These are phyloP conservation scores for Fusarium foetens DNA, from an alignment of 2,329 filamentous ascomycete species.

Conservation along the genomic window DNA sequence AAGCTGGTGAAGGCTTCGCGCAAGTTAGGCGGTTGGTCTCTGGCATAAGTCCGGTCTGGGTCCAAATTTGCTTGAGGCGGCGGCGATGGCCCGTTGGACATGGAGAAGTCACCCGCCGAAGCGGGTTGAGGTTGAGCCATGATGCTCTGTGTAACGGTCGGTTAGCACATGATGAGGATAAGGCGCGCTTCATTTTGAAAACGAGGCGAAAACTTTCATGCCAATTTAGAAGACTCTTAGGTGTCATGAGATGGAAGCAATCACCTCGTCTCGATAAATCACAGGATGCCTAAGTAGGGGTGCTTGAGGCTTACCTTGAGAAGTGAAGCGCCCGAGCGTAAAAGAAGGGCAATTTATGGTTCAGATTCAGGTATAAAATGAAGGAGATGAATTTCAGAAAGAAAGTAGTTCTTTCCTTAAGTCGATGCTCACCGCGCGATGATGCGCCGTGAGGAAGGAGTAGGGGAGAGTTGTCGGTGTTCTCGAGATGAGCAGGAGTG, in stretches of 20 bases:
- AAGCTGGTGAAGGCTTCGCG: constrained; percentile 44
- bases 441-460: constrained; percentile 1
- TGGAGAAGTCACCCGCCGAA: constrained; percentile 10
- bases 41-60: constrained; percentile 38
- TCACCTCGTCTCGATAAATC: background rate
- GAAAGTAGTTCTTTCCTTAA: constrained; percentile 20
- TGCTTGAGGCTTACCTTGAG: constrained; percentile 12
- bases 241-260: background rate
- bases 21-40: constrained; percentile 39
- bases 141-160: constrained; percentile 4
- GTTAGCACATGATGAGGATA: constrained; percentile 16
- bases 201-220: background rate
- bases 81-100: constrained; percentile 22
- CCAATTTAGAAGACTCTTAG: background rate
- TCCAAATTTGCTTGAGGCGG: constrained; percentile 24
- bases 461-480: background rate
- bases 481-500: background rate
- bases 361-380: background rate
- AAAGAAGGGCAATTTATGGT: background rate
- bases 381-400: background rate
- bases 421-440: background rate
- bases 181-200: background rate
- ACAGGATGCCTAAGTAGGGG: background rate
- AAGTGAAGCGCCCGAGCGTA: background rate
- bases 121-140: constrained; percentile 28